A percentile compares a stretch with the other conserved stretches of the same genome.
These are phyloP conservation scores for Verticillium isaacii DNA, from an alignment of 2,329 filamentous ascomycete species.

Conservation along the genomic window DNA sequence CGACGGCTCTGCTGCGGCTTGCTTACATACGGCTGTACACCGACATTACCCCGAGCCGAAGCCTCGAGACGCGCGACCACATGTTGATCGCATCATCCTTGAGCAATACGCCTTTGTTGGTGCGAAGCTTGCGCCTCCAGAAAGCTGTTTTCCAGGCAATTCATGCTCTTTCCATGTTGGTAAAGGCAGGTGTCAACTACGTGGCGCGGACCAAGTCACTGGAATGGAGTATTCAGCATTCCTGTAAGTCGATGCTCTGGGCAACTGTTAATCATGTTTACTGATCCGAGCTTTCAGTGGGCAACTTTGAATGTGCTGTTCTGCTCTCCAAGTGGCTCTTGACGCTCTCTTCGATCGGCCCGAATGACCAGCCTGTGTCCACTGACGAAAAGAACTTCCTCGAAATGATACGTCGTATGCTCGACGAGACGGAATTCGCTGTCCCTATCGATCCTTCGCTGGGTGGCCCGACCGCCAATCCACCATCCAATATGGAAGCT, in stretches of 20 bases:
- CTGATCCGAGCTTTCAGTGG: conserved; percentile 34
- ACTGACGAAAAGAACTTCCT: conserved; percentile 50
- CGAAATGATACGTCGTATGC: conserved; percentile 51
- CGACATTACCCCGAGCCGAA: conserved; percentile 57
- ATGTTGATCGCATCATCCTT: conserved; percentile 57
- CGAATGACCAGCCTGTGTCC: conserved; percentile 43
- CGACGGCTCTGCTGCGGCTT: conserved; percentile 54
- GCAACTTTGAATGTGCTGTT: conserved; percentile 58
- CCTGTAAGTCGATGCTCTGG: conserved; percentile 36
- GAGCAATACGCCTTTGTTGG: conserved; percentile 51
- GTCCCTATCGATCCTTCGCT: conserved; percentile 55
- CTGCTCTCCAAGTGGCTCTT: conserved; percentile 57
- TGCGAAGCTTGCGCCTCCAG: conserved; percentile 55
- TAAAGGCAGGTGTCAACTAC: conserved; percentile 59
- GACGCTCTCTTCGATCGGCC: conserved; percentile 47
- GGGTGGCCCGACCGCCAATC: conserved; percentile 30
- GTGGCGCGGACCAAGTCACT: conserved; percentile 56
- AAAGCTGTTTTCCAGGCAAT: conserved; percentile 63
- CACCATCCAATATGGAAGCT: conserved; percentile 34
- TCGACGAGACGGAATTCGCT: conserved; percentile 59
- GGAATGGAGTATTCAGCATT: conserved; percentile 61
- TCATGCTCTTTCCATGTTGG: conserved; percentile 63
- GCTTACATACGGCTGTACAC: conserved; percentile 64
- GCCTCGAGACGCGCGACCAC: conserved; percentile 61
- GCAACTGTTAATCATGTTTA: not conserved